Evolutionary conservation across 208 protist species (phyloP).

Genomic region (Novymonas esmeraldas): DNA sequence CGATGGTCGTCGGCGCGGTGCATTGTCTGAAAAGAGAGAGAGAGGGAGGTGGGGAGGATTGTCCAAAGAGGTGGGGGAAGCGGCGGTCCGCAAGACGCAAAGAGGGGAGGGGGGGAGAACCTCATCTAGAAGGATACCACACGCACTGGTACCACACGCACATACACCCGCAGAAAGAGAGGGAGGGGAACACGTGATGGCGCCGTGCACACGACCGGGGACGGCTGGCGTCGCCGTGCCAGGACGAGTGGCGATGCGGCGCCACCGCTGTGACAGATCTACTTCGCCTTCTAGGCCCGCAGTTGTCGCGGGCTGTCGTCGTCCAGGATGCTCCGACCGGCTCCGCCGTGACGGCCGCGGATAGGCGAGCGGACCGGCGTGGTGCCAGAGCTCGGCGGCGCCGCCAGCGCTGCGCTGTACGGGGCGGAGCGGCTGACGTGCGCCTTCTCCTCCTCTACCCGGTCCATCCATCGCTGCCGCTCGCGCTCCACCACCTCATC

Average conservation of each 20-base stretch:
- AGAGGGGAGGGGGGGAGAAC: too few species aligned
- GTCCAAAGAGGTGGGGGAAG: too few species aligned
- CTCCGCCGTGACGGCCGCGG: slow-evolving; percentile 8
- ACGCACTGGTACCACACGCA: background rate
- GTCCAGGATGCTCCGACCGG: slow-evolving; percentile 16
- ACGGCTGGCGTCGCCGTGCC: too few species aligned
- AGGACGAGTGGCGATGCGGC: too few species aligned
- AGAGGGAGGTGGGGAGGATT: too few species aligned
- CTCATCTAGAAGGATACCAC: too few species aligned
- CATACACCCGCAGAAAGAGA: background rate
- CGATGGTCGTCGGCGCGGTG: too few species aligned
- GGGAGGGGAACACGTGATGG: too few species aligned
- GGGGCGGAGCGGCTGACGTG: slow-evolving; percentile 42
- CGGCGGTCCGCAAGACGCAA: too few species aligned
- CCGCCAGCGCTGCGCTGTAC: slow-evolving; percentile 18
- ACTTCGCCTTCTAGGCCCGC: slow-evolving; percentile 8
- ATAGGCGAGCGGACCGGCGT: slow-evolving; percentile 27
- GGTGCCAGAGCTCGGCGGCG: slow-evolving; percentile 19
- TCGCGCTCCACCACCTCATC: slow-evolving; percentile 72
- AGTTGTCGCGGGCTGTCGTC: slow-evolving; percentile 21
- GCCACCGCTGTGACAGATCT: background rate
- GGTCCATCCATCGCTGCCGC: slow-evolving; percentile 62
- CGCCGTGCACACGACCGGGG: too few species aligned
- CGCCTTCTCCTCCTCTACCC: slow-evolving; percentile 69
- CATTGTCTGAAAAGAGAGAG: too few species aligned